These are phyloP conservation scores for Poa annua DNA, from an alignment of 176 grass and related monocot species.

Conservation along the genomic window DNA sequence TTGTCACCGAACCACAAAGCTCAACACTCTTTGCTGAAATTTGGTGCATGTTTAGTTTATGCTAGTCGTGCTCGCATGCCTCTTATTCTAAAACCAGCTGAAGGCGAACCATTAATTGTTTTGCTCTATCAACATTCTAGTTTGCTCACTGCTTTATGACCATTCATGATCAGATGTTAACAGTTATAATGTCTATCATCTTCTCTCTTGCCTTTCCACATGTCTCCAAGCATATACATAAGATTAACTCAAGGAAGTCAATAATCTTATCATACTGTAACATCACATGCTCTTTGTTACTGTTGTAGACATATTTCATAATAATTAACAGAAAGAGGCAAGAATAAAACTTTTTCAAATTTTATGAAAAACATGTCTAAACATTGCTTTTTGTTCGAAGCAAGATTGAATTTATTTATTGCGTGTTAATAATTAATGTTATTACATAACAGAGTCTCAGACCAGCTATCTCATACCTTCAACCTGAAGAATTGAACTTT, in stretches of 20 bases:
- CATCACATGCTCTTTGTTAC: neutral
- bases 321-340: constrained; percentile 10
- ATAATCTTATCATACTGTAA: constrained; percentile 11
- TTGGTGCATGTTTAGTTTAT: constrained; percentile 12
- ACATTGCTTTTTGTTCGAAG: constrained; percentile 3
- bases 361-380: constrained; percentile 16
- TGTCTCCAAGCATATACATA: constrained; percentile 14
- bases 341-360: neutral
- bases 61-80: constrained; percentile 13
- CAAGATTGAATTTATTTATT: constrained; percentile 35
- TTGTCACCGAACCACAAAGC: constrained; percentile 28
- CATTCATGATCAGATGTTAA: constrained; percentile 10
- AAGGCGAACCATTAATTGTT: constrained; percentile 5
- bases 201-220: neutral
- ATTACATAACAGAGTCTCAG: constrained; percentile 74
- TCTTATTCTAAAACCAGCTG: constrained; percentile 20
- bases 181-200: neutral
- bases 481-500: constrained; percentile 77
- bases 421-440: constrained; percentile 29
- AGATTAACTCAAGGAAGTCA: constrained; percentile 14
- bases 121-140: neutral
- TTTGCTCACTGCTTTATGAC: constrained; percentile 15
- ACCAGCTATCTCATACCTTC: constrained; percentile 87
- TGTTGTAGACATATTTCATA: constrained; percentile 8
- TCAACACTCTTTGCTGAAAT: constrained; percentile 4